Percentiles rank a stretch among this genome's conserved stretches.
Evolutionary conservation across 1,284 basidiomycete species (phyloP).

Genomic region (Anthracocystis panici-leucophaei): DNA sequence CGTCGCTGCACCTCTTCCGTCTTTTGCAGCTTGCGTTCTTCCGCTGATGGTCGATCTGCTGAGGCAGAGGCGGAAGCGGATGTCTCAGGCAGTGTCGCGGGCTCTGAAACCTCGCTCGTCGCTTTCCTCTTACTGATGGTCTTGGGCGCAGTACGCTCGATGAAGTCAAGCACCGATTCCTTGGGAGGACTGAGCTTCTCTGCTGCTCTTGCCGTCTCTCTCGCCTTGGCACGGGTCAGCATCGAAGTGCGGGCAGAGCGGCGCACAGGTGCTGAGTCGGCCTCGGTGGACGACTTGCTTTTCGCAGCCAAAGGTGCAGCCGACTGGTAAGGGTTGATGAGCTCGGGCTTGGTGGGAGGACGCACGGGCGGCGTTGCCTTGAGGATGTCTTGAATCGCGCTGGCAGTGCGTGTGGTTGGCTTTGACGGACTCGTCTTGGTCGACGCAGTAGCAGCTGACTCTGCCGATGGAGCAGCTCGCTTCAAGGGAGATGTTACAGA

Average conservation of each 20-base stretch:
- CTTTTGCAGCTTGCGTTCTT: slow-evolving; percentile 46
- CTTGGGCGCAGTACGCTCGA: slow-evolving; percentile 58
- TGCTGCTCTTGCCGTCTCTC: slow-evolving; percentile 43
- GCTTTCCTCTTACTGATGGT: slow-evolving; percentile 28
- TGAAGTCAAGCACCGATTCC: slow-evolving; percentile 57
- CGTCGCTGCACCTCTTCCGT: slow-evolving; percentile 56
- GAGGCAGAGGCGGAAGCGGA: slow-evolving; percentile 2
- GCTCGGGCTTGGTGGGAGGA: slow-evolving; percentile 53
- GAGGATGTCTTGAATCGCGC: slow-evolving; percentile 57
- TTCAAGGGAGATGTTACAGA: slow-evolving; percentile 23
- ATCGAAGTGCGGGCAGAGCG: slow-evolving; percentile 39
- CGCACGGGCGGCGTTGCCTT: slow-evolving; percentile 49
- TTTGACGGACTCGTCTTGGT: slow-evolving; percentile 28
- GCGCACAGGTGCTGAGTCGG: slow-evolving; percentile 21
- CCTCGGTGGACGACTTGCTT: slow-evolving; percentile 17
- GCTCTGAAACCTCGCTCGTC: slow-evolving; percentile 2
- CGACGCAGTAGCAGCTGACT: slow-evolving; percentile 5
- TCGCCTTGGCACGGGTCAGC: slow-evolving; percentile 55
- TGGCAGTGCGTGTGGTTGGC: slow-evolving; percentile 49
- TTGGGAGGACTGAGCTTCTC: slow-evolving; percentile 45
- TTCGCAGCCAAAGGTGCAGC: slow-evolving; percentile 31
- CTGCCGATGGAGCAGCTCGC: slow-evolving; percentile 32
- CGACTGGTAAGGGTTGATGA: slow-evolving; percentile 63
- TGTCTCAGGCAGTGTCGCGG: background rate
- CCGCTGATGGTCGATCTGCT: slow-evolving; percentile 11